phyloP scores from a whole-genome alignment of 768 basidiomycete genomes.

The Hortiboletus campestris region DNA sequence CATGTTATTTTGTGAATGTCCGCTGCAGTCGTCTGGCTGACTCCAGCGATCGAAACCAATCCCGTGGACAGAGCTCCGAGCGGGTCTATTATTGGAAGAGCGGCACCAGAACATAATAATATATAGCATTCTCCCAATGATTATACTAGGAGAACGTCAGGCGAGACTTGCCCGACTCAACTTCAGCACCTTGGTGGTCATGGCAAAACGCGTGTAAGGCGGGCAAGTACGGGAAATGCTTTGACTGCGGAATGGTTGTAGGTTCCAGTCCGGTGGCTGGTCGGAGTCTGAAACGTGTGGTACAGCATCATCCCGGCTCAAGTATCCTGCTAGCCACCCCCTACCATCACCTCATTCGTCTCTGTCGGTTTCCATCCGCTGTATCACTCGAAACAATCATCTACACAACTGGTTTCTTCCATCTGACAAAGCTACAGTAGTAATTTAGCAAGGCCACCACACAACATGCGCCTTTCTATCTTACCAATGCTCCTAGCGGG shows the following conservation, averaged over 20 bases:
- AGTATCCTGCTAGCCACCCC: neutral
- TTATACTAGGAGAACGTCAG: too few species aligned
- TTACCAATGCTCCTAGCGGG: conserved; percentile 38
- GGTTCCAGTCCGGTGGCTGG: neutral
- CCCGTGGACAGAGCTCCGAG: neutral
- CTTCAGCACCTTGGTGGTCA: neutral
- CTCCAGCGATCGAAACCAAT: neutral
- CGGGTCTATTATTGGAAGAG: neutral
- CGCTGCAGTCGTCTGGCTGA: neutral
- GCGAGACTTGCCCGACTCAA: neutral
- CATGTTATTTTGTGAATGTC: too few species aligned
- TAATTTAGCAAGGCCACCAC: neutral
- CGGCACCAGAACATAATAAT: neutral
- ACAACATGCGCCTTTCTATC: conserved; percentile 38
- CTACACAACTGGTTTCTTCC: neutral
- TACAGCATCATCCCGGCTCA: conserved; percentile 3
- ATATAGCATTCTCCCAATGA: neutral
- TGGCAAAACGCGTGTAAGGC: neutral
- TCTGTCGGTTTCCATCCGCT: neutral
- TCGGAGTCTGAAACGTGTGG: conserved; percentile 26
- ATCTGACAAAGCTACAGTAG: neutral
- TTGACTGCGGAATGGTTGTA: conserved; percentile 4
- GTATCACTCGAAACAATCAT: neutral
- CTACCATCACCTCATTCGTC: neutral
- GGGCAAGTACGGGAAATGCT: neutral